Evolutionary conservation across 1,139 yeast genomes (phyloP).

Genomic region (Saccharomycopsis phalli): DNA sequence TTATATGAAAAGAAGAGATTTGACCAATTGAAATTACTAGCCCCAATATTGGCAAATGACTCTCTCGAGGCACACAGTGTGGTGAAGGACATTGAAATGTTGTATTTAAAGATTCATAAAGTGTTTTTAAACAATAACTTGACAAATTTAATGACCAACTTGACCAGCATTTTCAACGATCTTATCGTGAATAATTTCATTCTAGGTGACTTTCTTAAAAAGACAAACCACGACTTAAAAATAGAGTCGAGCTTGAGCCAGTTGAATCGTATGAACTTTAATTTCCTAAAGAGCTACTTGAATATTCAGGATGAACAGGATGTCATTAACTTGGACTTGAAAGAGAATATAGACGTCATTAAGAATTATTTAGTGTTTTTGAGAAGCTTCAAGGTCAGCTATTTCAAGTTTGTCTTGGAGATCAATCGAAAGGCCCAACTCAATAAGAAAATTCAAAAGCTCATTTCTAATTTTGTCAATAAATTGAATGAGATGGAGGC

Average conservation of each 20-base stretch:
- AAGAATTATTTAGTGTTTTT: conserved; percentile 10
- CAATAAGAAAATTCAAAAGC: conserved; percentile 11
- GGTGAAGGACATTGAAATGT: conserved; percentile 12
- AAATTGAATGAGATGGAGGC: conserved; percentile 11
- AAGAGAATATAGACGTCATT: conserved; percentile 5
- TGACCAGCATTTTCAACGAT: conserved; percentile 16
- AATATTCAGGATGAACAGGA: conserved; percentile 2
- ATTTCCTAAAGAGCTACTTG: conserved; percentile 12
- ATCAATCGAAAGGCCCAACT: conserved; percentile 6
- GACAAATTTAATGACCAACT: conserved; percentile 4
- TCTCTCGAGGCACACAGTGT: conserved; percentile 18
- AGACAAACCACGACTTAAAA: conserved; percentile 17
- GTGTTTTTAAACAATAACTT: conserved; percentile 9
- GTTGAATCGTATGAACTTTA: conserved; percentile 15
- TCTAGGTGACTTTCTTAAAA: conserved; percentile 17
- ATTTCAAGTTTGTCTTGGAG: conserved; percentile 13
- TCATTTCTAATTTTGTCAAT: conserved; percentile 9
- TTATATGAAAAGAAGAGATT: conserved; percentile 2
- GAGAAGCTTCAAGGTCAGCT: conserved; percentile 12
- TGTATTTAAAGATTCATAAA: conserved; percentile 14
- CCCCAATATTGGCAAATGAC: conserved; percentile 13
- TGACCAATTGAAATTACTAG: conserved; percentile 11
- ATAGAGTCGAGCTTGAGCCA: conserved; percentile 12
- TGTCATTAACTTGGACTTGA: conserved; percentile 12
- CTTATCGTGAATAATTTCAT: conserved; percentile 18